Conservation (phyloP, 352 stramenopile genomes). For the Phytophthora pseudosyringae region DNA sequence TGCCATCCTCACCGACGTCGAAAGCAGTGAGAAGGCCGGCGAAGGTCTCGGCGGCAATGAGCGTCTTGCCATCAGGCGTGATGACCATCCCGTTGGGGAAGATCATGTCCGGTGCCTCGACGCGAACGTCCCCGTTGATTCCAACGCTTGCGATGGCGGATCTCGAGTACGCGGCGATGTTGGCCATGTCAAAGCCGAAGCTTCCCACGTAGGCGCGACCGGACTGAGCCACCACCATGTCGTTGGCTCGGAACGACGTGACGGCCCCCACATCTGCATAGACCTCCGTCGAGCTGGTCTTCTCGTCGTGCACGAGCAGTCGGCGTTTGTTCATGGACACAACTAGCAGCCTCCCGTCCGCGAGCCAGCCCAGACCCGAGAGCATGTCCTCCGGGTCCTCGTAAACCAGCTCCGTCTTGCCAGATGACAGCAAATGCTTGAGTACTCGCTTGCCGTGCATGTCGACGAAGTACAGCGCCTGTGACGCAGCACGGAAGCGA, state of each 20-base stretch:
- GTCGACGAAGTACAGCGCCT: conserved; percentile 63
- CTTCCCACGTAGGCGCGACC: conserved; percentile 67
- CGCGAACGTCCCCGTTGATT: conserved; percentile 44
- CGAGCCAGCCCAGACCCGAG: conserved; percentile 62
- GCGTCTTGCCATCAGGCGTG: conserved; percentile 72
- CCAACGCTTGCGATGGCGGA: conserved; percentile 71
- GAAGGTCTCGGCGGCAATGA: conserved; percentile 78
- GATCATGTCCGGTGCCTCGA: conserved; percentile 62
- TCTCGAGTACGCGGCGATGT: conserved; percentile 36
- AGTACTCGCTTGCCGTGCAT: conserved; percentile 59
- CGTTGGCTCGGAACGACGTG: conserved; percentile 63
- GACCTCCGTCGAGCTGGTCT: conserved; percentile 30
- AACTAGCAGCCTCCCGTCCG: conserved; percentile 55
- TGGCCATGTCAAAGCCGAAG: conserved; percentile 63
- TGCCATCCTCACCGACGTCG: conserved; percentile 58
- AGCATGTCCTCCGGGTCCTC: conserved; percentile 48
- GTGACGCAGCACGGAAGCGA: conserved; percentile 52
- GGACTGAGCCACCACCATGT: conserved; percentile 58
- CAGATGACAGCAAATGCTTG: conserved; percentile 48
- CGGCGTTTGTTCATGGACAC: conserved; percentile 32
- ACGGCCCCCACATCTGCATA: conserved; percentile 64
- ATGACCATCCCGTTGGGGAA: conserved; percentile 81
- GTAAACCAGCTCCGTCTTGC: conserved; percentile 43
- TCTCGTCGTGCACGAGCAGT: conserved; percentile 25
- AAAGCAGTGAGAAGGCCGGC: conserved; percentile 56